A percentile compares a stretch with the other conserved stretches of the same genome.
Evolutionary conservation across 2,329 filamentous ascomycete species (phyloP).

Genomic region (Emergomyces orientalis): DNA sequence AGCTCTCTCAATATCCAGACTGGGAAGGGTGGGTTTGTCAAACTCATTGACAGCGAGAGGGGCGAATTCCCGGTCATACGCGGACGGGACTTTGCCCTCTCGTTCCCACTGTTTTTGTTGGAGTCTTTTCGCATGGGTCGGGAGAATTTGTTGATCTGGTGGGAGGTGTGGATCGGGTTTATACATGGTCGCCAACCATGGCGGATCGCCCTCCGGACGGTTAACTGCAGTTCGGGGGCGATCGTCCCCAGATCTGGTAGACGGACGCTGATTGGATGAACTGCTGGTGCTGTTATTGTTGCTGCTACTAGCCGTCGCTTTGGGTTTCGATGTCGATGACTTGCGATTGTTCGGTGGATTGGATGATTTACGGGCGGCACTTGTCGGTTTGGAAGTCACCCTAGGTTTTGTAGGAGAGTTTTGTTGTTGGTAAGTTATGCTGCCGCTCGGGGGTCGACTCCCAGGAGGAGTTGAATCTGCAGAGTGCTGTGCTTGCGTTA

Average conservation of each 20-base stretch:
- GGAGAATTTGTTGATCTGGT: conserved; percentile 89
- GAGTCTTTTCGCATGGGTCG: conserved; percentile 81
- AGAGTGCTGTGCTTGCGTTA: background rate
- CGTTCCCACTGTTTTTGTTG: conserved; percentile 94
- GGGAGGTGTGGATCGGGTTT: conserved; percentile 90
- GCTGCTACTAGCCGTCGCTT: conserved; percentile 27
- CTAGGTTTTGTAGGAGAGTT: conserved; percentile 21
- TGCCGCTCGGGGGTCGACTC: conserved; percentile 16
- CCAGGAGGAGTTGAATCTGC: conserved; percentile 20
- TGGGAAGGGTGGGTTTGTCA: conserved; percentile 18
- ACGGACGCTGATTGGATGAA: conserved; percentile 45
- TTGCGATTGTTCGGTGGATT: conserved; percentile 34
- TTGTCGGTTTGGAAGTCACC: conserved; percentile 25
- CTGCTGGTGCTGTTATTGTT: conserved; percentile 25
- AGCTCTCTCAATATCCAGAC: conserved; percentile 11
- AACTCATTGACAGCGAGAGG: conserved; percentile 51
- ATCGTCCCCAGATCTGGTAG: conserved; percentile 52
- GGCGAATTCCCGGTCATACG: conserved; percentile 81
- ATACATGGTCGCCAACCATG: conserved; percentile 91
- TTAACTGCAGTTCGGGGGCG: conserved; percentile 48
- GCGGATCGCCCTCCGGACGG: conserved; percentile 84
- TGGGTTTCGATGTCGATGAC: conserved; percentile 28
- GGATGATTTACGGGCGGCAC: conserved; percentile 31
- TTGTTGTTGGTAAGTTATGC: conserved; percentile 15
- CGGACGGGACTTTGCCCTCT: conserved; percentile 74